phyloP scores from a whole-genome alignment of 2,329 filamentous ascomycete genomes.

The Didymella pinodella region DNA sequence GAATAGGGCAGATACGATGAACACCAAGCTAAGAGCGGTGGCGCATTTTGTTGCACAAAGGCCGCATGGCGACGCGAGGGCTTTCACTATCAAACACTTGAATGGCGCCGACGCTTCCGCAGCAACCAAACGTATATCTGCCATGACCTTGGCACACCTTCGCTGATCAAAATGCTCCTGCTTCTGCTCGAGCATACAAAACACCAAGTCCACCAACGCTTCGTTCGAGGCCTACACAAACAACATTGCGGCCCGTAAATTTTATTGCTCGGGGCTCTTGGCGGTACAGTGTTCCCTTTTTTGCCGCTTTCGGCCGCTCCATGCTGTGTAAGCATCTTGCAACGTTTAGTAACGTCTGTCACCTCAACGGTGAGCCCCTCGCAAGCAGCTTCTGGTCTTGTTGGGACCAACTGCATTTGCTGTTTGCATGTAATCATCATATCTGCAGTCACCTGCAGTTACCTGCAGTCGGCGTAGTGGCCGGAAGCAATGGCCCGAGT shows the following conservation, averaged over 20 bases:
- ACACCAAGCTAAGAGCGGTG: slow-evolving; percentile 8
- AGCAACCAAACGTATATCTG: neutral
- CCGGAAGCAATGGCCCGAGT: slow-evolving; percentile 3
- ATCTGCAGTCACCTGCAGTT: neutral
- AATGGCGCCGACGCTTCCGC: slow-evolving; percentile 2
- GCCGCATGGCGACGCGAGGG: slow-evolving; percentile 14
- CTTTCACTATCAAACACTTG: slow-evolving; percentile 3
- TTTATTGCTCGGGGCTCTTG: slow-evolving; percentile 8
- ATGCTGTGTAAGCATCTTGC: slow-evolving; percentile 20
- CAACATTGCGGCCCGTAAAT: slow-evolving; percentile 18
- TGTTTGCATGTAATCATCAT: neutral
- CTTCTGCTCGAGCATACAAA: neutral
- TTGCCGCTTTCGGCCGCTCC: slow-evolving; percentile 6
- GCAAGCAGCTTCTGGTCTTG: slow-evolving; percentile 1
- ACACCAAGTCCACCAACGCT: slow-evolving; percentile 3
- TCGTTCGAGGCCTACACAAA: slow-evolving; percentile 3
- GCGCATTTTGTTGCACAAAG: slow-evolving; percentile 3
- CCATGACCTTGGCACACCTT: neutral
- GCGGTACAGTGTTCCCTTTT: slow-evolving; percentile 15
- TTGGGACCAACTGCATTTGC: neutral
- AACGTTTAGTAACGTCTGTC: slow-evolving; percentile 2
- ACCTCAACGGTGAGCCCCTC: slow-evolving; percentile 6
- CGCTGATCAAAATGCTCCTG: neutral
- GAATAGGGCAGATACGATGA: slow-evolving; percentile 9
- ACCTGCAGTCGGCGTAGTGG: slow-evolving; percentile 12